Conservation (phyloP, 805 yeast genomes). For the Saccharomyces jurei region DNA sequence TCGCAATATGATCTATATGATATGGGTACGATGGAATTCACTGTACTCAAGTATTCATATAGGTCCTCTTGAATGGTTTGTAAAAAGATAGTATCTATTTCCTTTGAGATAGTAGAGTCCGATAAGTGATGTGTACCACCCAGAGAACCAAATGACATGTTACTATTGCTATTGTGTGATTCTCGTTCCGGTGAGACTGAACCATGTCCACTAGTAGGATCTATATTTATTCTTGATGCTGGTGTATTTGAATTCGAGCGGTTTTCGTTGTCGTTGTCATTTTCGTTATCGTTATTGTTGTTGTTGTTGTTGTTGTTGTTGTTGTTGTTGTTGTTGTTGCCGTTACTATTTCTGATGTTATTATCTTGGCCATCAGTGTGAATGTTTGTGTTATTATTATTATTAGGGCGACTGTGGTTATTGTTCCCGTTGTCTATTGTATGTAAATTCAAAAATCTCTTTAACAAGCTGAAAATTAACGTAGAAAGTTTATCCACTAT, state of each 20-base stretch:
- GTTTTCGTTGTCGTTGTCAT: not conserved
- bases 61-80: slow-evolving; percentile 11
- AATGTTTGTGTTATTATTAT: not conserved
- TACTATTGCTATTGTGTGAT: not conserved
- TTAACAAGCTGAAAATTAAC: slow-evolving; percentile 4
- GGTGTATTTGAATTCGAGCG: not conserved
- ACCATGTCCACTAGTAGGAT: not conserved
- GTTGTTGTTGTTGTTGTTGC: not conserved
- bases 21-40: slow-evolving; percentile 12
- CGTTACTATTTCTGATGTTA: not conserved
- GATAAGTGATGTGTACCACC: not conserved
- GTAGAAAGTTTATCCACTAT: slow-evolving; percentile 11
- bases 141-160: not conserved
- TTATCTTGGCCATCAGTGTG: not conserved
- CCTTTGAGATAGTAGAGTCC: not conserved
- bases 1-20: slow-evolving; percentile 13
- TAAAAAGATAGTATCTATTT: slow-evolving; percentile 1
- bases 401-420: not conserved
- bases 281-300: not conserved
- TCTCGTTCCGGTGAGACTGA: not conserved
- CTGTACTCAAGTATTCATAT: slow-evolving; percentile 14
- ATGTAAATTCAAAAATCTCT: slow-evolving; percentile 6
- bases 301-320: not conserved
- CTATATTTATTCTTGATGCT: not conserved
- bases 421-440: not conserved